Conservation (phyloP, 225 moss, liverwort and hornwort genomes). For the Bryum argenteum region DNA sequence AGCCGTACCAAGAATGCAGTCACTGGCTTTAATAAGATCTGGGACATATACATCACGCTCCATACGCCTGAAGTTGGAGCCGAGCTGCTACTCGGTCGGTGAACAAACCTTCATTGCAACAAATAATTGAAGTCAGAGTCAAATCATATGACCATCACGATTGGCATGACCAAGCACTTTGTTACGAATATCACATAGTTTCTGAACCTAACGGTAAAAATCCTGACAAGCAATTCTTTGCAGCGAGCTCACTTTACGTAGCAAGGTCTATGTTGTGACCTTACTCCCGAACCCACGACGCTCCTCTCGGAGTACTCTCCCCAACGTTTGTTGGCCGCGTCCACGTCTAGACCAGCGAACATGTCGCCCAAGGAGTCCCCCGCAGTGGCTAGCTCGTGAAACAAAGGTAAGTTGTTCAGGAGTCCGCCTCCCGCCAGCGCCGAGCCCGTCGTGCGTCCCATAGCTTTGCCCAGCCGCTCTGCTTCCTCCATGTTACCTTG, state of each 20-base stretch:
- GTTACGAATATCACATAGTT: slow-evolving; percentile 5
- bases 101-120: slow-evolving; percentile 78
- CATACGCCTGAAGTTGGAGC: slow-evolving; percentile 73
- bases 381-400: too few species aligned
- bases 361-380: too few species aligned
- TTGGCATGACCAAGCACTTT: slow-evolving; percentile 23
- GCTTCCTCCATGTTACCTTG: too few species aligned
- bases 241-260: slow-evolving; percentile 4
- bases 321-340: too few species aligned
- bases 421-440: too few species aligned
- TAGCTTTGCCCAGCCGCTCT: too few species aligned
- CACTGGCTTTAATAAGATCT: slow-evolving; percentile 87
- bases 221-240: not conserved
- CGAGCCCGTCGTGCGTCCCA: too few species aligned
- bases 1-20: slow-evolving; percentile 87
- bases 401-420: too few species aligned
- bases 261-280: too few species aligned
- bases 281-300: too few species aligned
- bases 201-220: not conserved
- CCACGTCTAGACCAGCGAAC: too few species aligned
- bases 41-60: slow-evolving; percentile 78
- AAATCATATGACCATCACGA: slow-evolving; percentile 6
- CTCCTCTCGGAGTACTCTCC: too few species aligned
- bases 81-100: slow-evolving; percentile 68
- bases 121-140: slow-evolving; percentile 25